Base-by-base conservation (phyloP, 495 filamentous ascomycete genomes). In the Copromyces sp. region DNA sequence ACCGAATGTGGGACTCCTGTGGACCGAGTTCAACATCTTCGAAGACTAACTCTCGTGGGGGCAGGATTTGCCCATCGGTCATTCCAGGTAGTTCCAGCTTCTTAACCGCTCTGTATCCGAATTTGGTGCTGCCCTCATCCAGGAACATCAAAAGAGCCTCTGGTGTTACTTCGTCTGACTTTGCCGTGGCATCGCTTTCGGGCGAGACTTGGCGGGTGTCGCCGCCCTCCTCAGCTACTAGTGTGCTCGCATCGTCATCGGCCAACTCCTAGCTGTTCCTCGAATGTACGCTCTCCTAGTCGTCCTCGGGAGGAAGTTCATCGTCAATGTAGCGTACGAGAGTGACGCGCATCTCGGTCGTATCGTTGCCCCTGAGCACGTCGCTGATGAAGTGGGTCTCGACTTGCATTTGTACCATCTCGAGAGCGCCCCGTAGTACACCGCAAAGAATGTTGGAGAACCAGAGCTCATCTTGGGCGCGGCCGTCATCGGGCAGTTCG, bases 361-460 rank as follows among this genome's bases (percentile, higher is more conserved):
- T 93, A 80, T 99, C 95, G 77, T 98, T 94, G 1, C 95, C 95
- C 61, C 94, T 90, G 59, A 99, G 83, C 71, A 97, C 88, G 80
- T 99, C 95, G 82, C 94, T 98, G 78, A 97, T 91, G 80, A 98
- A 99, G 78, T 97, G 94, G 40, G 93, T 94, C 80, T 99, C 95
- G 29, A 98, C 93, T 84, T 99, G 95, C 94, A 98, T 97, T 86
- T 98, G 95, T 41, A 99, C 96, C 95, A 99, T 99, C 85, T 99
- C 95, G 72, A 98, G 81, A 7, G 95, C 90, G 6, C 95, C 95
- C 76, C 94, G 85, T 59, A 99, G 83, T 37, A 99, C 91, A 45
- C 95, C 95, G 76, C 96, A 98, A 24, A 98, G 86, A 68, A 99
- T 95, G 82, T 98, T 98, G 3, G 94, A 97, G 78, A 95, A 99